Evolutionary conservation across 1,139 yeast genomes (phyloP), one percentile per base, ranked within the genome.

Genomic region (Pichia sp.): DNA sequence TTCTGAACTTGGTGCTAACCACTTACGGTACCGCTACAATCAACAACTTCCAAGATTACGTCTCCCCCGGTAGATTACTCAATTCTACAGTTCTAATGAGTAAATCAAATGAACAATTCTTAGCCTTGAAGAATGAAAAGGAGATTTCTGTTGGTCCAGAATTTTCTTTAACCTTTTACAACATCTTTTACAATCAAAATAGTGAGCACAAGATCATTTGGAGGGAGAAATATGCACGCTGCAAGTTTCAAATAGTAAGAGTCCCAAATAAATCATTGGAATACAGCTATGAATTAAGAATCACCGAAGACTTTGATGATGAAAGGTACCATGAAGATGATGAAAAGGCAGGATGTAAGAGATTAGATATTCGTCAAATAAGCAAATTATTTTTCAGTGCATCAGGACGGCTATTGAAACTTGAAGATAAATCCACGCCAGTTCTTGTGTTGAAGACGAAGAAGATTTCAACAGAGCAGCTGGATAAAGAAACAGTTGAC

Each of bases 221-320:
- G 95, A 84, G 83, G 56, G 95, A 86, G 58, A 84, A 83, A 48
- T 80, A 70, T 65, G 83, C 89, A 8, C 71, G 81, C 47, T 77
- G 85, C 37, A 63, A 66, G 48, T 76, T 79, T 1, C 64, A 67
- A 20, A 60, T 84, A 9, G 55, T 67, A 45, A 65, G 80, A 28
- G 56, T 59, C 3, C 52, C 53, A 3, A 45, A 51, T 3, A 47
- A 48, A 18, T 44, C 42, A n/a, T 22, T 43, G 3, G 33, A 56
- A 3, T 81, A 67, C 56, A 55, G 61, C 5, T 85, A 84, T 59
- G 62, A 62, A 10, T 57, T 87, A 34, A 65, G 61, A 11, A 69
- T 87, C 2, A 63, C 62, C 3, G 94, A 87, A 58, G 77, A 77
- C 57, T 79, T 83, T 50, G 73, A 85, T 58, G 96, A 87, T 64